Percentiles rank a stretch among this genome's conserved stretches.
Evolutionary conservation across 2,329 filamentous ascomycete species (phyloP).

Genomic region (Fusarium sp.): DNA sequence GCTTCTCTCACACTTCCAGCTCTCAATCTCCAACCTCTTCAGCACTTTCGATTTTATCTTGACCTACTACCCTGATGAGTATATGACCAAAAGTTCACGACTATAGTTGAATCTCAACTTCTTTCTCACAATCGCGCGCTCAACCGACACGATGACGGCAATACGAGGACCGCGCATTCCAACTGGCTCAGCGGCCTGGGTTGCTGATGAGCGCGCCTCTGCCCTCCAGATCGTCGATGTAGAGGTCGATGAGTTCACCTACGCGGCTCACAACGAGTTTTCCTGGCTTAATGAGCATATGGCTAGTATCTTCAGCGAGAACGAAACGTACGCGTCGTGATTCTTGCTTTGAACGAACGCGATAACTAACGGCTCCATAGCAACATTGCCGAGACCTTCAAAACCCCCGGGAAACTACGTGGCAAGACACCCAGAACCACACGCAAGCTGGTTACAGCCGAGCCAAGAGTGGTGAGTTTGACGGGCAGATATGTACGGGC

Average conservation of each 20-base stretch:
- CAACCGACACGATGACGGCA: constrained; percentile 50
- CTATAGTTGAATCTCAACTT: constrained; percentile 28
- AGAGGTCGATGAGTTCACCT: constrained; percentile 93
- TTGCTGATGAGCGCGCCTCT: constrained; percentile 82
- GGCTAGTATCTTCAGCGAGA: constrained; percentile 88
- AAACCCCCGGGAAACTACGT: constrained; percentile 84
- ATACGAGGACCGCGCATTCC: constrained; percentile 68
- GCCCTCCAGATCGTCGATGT: constrained; percentile 77
- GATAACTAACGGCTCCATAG: constrained; percentile 56
- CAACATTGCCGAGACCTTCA: constrained; percentile 94
- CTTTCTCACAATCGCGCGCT: constrained; percentile 9
- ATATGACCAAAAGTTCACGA: constrained; percentile 33
- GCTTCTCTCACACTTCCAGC: constrained; percentile 30
- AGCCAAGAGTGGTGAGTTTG: constrained; percentile 69
- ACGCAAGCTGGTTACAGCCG: constrained; percentile 66
- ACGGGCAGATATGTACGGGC: background rate
- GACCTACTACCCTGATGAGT: constrained; percentile 34
- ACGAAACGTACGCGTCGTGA: constrained; percentile 72
- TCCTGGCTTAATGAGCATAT: constrained; percentile 99
- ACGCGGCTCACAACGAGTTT: constrained; percentile 89
- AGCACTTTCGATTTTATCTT: constrained; percentile 23
- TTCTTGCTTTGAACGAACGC: constrained; percentile 3
- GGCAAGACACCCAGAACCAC: constrained; percentile 81
- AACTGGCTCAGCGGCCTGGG: constrained; percentile 86
- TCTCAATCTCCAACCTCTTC: constrained; percentile 32